phyloP scores from a whole-genome alignment of 345 rosid genomes.

The Clarkia xantiana region DNA sequence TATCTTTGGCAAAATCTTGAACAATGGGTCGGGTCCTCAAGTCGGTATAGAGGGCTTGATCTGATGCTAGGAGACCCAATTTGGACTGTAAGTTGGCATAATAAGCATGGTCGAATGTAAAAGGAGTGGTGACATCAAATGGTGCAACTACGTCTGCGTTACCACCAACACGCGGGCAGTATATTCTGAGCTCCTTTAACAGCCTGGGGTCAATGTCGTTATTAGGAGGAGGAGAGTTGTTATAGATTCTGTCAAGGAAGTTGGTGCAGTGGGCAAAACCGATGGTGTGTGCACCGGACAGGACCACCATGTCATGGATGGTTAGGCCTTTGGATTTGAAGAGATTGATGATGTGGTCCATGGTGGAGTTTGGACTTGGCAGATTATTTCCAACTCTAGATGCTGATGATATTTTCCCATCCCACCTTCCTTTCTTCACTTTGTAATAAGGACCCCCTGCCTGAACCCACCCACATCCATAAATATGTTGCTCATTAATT shows the following conservation, averaged over 20 bases:
- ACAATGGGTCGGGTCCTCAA: constrained; percentile 44
- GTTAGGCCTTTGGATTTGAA: constrained; percentile 62
- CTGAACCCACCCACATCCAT: constrained; percentile 7
- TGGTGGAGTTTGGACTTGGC: constrained; percentile 53
- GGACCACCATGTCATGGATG: constrained; percentile 47
- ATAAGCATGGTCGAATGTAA: constrained; percentile 54
- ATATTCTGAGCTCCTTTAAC: constrained; percentile 53
- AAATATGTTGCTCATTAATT: no score
- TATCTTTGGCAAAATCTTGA: constrained; percentile 33
- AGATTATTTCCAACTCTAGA: constrained; percentile 34
- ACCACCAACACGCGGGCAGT: constrained; percentile 47
- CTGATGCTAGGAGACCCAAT: constrained; percentile 52
- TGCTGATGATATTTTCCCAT: constrained; percentile 56
- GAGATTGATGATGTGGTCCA: constrained; percentile 49
- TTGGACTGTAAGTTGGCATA: constrained; percentile 37
- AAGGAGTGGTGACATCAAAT: constrained; percentile 64
- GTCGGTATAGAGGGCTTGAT: constrained; percentile 48
- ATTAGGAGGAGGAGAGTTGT: no score
- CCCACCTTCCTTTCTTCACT: constrained; percentile 79
- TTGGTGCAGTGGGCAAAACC: constrained; percentile 70
- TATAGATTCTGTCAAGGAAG: constrained; percentile 45
- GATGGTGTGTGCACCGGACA: constrained; percentile 75
- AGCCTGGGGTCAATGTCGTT: constrained; percentile 52
- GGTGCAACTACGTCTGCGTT: constrained; percentile 41
- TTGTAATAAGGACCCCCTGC: constrained; percentile 75